A percentile compares a stretch with the other conserved stretches of the same genome.
These are phyloP conservation scores for Ophiostoma montium DNA, from an alignment of 2,329 filamentous ascomycete genomes.

Conservation along the genomic window DNA sequence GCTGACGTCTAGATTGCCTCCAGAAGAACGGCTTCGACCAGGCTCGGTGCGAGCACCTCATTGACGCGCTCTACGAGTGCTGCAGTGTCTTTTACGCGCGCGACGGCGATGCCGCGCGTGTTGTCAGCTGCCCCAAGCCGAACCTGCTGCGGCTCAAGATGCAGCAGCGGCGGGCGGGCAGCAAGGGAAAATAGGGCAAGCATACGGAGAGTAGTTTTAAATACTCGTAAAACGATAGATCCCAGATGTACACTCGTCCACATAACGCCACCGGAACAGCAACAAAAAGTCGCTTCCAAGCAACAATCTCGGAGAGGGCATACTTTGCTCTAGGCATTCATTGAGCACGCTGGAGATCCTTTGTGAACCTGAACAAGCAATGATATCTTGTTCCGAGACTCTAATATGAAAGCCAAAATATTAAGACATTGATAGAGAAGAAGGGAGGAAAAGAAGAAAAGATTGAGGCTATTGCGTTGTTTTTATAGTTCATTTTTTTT, in stretches of 20 bases:
- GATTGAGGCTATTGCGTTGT: slow-evolving; percentile 12
- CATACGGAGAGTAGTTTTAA: slow-evolving; percentile 1
- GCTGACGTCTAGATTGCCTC: slow-evolving; percentile 52
- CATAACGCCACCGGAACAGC: slow-evolving; percentile 22
- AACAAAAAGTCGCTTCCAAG: slow-evolving; percentile 34
- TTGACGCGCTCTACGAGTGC: slow-evolving; percentile 85
- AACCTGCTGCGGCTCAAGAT: slow-evolving; percentile 70
- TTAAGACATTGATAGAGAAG: slow-evolving; percentile 54
- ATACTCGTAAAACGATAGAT: not conserved
- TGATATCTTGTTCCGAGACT: slow-evolving; percentile 96
- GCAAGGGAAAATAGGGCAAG: slow-evolving; percentile 13
- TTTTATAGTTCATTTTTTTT: slow-evolving; percentile 6
- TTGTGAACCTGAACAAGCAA: slow-evolving; percentile 81
- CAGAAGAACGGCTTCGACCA: slow-evolving; percentile 76
- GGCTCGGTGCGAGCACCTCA: slow-evolving; percentile 60
- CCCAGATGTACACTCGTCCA: slow-evolving; percentile 25
- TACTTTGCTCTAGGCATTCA: slow-evolving; percentile 75
- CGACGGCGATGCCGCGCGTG: slow-evolving; percentile 61
- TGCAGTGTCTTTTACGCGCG: slow-evolving; percentile 78
- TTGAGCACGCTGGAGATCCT: slow-evolving; percentile 88
- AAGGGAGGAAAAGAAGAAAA: slow-evolving; percentile 29
- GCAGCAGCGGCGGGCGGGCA: too few species aligned
- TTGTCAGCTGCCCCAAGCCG: slow-evolving; percentile 75
- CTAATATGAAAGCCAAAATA: slow-evolving; percentile 81
- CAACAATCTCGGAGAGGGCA: slow-evolving; percentile 57